Evolutionary conservation across 768 basidiomycete genomes (phyloP), one percentile per base, ranked within the genome.

Genomic region (Calvatia gigantea): DNA sequence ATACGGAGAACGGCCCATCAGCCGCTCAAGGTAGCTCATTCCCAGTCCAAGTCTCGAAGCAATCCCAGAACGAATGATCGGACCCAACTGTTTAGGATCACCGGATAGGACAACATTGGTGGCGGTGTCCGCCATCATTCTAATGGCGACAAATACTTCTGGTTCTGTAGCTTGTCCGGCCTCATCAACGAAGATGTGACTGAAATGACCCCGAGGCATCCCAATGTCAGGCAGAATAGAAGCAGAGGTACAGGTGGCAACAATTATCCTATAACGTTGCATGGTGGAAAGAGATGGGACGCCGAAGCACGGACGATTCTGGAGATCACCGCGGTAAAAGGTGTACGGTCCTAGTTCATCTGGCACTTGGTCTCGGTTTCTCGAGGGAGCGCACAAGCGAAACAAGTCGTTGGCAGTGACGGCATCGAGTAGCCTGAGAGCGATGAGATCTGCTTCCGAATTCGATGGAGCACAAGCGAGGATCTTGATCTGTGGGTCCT

Each of bases 91-190:
- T 66, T 84, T 85, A 0, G 82, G 86, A 61, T 90, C 87, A 0
- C 87, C 87, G 0, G 84, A 80, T 0, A 90, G 71, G 2, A 89
- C 65, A 27, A 89, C 67, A 43, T 81, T 84, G 0, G 86, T 89
- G 0, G 61, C 50, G 3, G 64, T 65, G 51, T 78, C 73, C 0
- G 82, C 80, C 67, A 86, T 73, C 1, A 79, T 82, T 69, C 83
- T 84, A 68, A 88, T 78, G 0, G 80, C 70, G 14, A 86, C 75
- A 67, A 86, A 83, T 0, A 74, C 74, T 64, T 88, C 86, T 0
- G 86, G 84, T 64, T 89, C 87, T 0, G 82, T 84, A 1, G 85
- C 85, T 61, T 89, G 86, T 0, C 84, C 86, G 1, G 86, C 86
- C 63, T 89, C 87, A 60, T 89, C 87, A 7, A 86, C 67, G 62